Conservation (phyloP, 805 yeast species). For the Lipomyces sp. region DNA sequence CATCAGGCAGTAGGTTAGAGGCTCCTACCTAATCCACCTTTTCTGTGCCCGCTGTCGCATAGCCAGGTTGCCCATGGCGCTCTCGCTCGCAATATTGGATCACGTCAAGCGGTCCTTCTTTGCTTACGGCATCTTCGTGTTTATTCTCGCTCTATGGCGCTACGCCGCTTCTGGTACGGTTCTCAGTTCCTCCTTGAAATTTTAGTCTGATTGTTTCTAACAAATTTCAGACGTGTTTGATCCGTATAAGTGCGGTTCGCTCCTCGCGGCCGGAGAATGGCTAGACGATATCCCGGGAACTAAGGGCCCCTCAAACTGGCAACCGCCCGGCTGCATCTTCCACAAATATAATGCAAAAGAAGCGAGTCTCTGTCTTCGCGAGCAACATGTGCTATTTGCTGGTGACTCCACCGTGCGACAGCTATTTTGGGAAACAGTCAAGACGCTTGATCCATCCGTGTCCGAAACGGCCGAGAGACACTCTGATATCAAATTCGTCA, state of each 20-base stretch:
- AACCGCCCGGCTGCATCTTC: conserved; percentile 38
- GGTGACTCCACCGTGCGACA: conserved; percentile 41
- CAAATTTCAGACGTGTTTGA: conserved; percentile 25
- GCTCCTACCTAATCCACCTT: not conserved
- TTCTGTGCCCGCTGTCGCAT: not conserved
- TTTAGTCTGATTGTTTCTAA: not conserved
- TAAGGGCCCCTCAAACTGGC: conserved; percentile 38
- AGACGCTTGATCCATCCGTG: conserved; percentile 35
- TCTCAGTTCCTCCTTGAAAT: not conserved
- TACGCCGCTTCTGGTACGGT: conserved; percentile 30
- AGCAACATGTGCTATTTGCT: conserved; percentile 36
- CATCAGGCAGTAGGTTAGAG: not conserved
- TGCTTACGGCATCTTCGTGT: conserved; percentile 25
- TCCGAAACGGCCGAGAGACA: conserved; percentile 34
- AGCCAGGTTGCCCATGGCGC: conserved; percentile 5
- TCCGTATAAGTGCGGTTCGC: conserved; percentile 34
- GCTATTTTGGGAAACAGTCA: conserved; percentile 38
- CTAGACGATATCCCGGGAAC: conserved; percentile 15
- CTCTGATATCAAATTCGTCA: conserved; percentile 25
- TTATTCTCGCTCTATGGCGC: conserved; percentile 31
- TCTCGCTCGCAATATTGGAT: conserved; percentile 12
- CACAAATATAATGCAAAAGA: conserved; percentile 32
- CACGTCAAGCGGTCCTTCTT: conserved; percentile 23
- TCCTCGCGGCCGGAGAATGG: conserved; percentile 30
- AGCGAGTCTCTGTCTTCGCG: conserved; percentile 29